Evolutionary conservation across 2,329 filamentous ascomycete species (phyloP).

Genomic region (Apiospora hydei): DNA sequence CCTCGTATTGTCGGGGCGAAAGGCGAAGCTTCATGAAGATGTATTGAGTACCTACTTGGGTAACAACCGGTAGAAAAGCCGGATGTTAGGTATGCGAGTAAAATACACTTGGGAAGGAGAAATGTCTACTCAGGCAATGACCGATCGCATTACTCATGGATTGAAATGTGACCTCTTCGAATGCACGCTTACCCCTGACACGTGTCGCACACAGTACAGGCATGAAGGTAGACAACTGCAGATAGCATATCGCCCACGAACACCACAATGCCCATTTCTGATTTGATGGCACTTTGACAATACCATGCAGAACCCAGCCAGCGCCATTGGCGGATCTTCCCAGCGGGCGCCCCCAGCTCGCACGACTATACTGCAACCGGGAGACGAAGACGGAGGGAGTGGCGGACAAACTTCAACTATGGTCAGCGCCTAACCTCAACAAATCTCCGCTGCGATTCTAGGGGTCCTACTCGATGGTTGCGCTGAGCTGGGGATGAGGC

Average conservation of each 20-base stretch:
- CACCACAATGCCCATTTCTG: slow-evolving; percentile 9
- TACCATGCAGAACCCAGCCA: neutral
- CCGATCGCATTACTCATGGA: neutral
- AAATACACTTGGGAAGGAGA: neutral
- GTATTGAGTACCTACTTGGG: neutral
- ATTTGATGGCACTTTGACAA: neutral
- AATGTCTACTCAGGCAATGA: neutral
- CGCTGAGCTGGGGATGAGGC: neutral
- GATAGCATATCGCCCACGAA: neutral
- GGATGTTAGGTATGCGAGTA: no score
- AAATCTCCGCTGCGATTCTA: neutral
- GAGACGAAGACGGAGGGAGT: neutral
- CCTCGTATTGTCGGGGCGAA: neutral
- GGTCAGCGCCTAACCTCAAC: neutral
- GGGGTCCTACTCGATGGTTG: neutral
- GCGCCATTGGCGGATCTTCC: neutral
- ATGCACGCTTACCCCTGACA: neutral
- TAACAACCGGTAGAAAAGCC: neutral
- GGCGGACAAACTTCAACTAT: neutral
- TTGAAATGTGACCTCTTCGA: neutral
- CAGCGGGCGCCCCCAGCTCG: neutral
- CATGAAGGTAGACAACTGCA: neutral
- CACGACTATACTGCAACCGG: neutral
- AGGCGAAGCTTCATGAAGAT: neutral
- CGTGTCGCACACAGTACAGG: neutral